Evolutionary conservation across 345 rosid species (phyloP).

Genomic region (Pseudoturritis turrita): DNA sequence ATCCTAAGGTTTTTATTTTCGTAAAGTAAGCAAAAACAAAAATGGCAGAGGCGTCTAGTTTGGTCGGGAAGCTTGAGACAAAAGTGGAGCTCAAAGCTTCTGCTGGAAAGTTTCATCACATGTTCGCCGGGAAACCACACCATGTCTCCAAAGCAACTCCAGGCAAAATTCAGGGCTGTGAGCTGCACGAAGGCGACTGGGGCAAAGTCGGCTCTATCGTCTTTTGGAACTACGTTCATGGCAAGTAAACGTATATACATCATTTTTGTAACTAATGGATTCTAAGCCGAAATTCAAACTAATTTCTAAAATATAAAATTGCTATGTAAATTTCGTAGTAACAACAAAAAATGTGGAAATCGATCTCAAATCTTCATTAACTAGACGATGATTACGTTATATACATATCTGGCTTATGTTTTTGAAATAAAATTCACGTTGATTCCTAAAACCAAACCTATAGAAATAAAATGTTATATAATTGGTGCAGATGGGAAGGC

Average conservation of each 20-base stretch:
- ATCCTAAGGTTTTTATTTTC: not conserved
- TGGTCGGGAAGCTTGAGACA: constrained; percentile 13
- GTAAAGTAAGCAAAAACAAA: not conserved
- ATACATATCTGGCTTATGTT: no score
- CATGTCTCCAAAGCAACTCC: constrained; percentile 29
- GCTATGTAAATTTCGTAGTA: not conserved
- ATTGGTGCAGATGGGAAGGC: constrained; percentile 1
- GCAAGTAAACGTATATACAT: not conserved
- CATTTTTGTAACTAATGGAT: not conserved
- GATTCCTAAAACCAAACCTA: not conserved
- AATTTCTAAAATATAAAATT: not conserved
- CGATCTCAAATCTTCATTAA: not conserved
- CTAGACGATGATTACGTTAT: not conserved
- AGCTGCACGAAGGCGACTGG: constrained; percentile 37
- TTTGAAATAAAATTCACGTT: no score
- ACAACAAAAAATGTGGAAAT: not conserved
- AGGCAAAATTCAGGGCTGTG: constrained; percentile 15
- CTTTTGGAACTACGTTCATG: constrained; percentile 32
- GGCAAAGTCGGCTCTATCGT: constrained; percentile 30
- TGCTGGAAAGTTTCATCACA: constrained; percentile 26
- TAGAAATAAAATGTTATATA: not conserved
- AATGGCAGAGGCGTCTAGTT: constrained; percentile 6
- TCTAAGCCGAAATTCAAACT: not conserved
- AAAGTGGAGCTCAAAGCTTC: constrained; percentile 23
- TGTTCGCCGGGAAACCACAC: constrained; percentile 35